Evolutionary conservation across 2,329 filamentous ascomycete genomes (phyloP).

Genomic region (Verticillium nonalfalfae): DNA sequence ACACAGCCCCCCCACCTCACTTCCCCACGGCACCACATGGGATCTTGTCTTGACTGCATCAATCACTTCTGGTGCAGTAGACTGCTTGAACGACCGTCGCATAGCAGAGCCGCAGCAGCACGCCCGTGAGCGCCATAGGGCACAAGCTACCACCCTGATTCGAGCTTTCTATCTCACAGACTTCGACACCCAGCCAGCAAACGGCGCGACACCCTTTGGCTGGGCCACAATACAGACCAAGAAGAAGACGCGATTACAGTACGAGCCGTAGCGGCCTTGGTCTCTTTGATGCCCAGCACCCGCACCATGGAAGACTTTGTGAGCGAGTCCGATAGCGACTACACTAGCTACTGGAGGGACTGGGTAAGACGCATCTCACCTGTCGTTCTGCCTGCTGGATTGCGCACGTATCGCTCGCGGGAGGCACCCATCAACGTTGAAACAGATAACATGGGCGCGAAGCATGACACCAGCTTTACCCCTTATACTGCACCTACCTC

Average conservation of each 20-base stretch:
- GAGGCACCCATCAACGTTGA: neutral
- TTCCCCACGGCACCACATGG: neutral
- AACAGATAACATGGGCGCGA: neutral
- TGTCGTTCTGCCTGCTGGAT: neutral
- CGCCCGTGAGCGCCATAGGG: neutral
- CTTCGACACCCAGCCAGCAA: neutral
- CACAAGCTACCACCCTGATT: neutral
- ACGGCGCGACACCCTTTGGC: neutral
- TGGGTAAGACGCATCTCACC: slow-evolving; percentile 64
- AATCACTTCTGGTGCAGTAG: neutral
- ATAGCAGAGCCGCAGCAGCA: neutral
- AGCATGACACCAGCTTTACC: neutral
- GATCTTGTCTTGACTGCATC: neutral
- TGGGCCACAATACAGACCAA: neutral
- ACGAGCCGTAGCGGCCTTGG: neutral
- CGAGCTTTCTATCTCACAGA: neutral
- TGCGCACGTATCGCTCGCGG: neutral
- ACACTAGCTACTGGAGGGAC: slow-evolving; percentile 98
- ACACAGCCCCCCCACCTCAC: neutral
- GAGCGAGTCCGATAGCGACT: slow-evolving; percentile 97
- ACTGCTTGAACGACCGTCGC: neutral
- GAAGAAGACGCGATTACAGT: neutral
- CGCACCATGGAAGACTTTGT: slow-evolving; percentile 87
- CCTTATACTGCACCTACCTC: neutral
- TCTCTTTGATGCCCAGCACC: neutral